Evolutionary conservation across 106 monocot species (phyloP).

Genomic region (Allium fistulosum): DNA sequence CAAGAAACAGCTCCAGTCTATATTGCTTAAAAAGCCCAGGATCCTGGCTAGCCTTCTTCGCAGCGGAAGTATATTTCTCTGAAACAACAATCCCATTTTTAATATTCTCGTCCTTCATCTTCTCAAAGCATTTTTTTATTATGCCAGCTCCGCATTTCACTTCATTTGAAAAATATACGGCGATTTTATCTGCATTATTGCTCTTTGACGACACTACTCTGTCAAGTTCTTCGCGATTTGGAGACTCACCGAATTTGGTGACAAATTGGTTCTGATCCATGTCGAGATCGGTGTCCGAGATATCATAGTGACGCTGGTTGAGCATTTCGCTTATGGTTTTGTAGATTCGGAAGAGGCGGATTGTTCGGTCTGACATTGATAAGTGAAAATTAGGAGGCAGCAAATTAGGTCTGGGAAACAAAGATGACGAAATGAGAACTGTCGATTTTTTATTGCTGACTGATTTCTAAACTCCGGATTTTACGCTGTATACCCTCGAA

Average conservation of each 20-base stretch:
- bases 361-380: constrained; percentile 2
- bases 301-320: constrained; percentile 1
- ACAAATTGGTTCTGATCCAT: constrained; percentile 2
- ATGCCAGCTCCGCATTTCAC: constrained; percentile 59
- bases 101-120: constrained; percentile 69
- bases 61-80: constrained; percentile 74
- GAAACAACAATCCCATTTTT: constrained; percentile 56
- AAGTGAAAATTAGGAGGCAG: no score
- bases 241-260: not conserved
- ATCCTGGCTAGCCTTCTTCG: constrained; percentile 57
- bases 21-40: constrained; percentile 46
- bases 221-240: not conserved
- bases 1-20: constrained; percentile 73
- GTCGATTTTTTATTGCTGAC: not conserved
- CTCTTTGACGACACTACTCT: not conserved
- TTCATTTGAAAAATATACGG: constrained; percentile 84
- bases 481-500: not conserved
- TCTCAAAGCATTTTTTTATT: constrained; percentile 51
- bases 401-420: no score
- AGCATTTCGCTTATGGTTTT: constrained; percentile 11
- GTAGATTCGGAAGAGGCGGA: not conserved
- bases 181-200: constrained; percentile 34
- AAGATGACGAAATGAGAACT: no score
- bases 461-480: not conserved
- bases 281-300: not conserved